These are phyloP conservation scores for Tricholoma sp. DNA, from an alignment of 768 basidiomycete species.

Conservation along the genomic window DNA sequence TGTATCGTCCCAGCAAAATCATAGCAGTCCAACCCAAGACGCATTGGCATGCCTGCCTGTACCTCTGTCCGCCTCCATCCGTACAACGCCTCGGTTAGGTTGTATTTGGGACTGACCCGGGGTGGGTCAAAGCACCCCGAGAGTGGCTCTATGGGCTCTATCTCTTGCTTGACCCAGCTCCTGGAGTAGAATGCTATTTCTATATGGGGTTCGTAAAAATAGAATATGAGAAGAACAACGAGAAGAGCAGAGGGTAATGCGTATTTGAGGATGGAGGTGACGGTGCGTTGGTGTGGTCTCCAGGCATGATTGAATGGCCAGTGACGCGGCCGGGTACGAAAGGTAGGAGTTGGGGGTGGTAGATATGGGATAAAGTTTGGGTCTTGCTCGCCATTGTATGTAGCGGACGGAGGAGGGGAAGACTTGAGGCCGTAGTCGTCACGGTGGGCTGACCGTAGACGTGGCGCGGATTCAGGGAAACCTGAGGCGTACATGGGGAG, in stretches of 20 bases:
- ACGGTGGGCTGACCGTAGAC: conserved; percentile 22
- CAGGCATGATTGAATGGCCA: conserved; percentile 15
- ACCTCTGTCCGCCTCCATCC: conserved; percentile 64
- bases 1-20: conserved; percentile 85
- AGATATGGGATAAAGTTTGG: conserved; percentile 13
- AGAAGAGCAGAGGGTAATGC: conserved; percentile 32
- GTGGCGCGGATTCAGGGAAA: conserved; percentile 24
- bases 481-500: conserved; percentile 37
- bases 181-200: conserved; percentile 78
- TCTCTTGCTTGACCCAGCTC: conserved; percentile 68
- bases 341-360: conserved; percentile 19
- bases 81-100: conserved; percentile 58
- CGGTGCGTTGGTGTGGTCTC: conserved; percentile 30
- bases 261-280: conserved; percentile 38
- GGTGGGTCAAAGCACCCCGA: conserved; percentile 69
- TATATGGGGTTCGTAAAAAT: conserved; percentile 78
- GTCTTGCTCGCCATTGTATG: conserved; percentile 10
- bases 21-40: conserved; percentile 85
- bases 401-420: conserved; percentile 19
- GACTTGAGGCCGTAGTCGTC: conserved; percentile 4
- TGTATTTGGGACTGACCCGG: conserved; percentile 61
- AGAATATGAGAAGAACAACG: conserved; percentile 42
- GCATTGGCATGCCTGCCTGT: conserved; percentile 76
- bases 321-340: conserved; percentile 20
- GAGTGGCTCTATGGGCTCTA: conserved; percentile 60